Evolutionary conservation across 352 stramenopile genomes (phyloP).

Genomic region (Pythium oligandrum): DNA sequence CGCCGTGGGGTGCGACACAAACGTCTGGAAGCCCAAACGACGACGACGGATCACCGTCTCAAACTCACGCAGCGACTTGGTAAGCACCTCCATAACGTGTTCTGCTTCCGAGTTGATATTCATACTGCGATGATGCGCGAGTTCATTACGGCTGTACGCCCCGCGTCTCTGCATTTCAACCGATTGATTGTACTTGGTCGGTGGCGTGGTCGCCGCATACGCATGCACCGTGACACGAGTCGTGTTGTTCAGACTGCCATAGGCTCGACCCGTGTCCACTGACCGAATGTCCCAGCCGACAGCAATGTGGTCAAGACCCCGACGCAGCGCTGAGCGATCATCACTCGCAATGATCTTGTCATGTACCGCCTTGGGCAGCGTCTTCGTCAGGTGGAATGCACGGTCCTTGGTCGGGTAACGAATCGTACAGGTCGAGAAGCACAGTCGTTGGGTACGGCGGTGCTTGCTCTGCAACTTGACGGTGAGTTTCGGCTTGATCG

Average conservation of each 20-base stretch:
- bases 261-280: conserved; percentile 14
- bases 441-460: conserved; percentile 50
- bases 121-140: conserved; percentile 26
- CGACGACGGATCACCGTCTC: conserved; percentile 55
- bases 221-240: conserved; percentile 52
- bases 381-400: conserved; percentile 62
- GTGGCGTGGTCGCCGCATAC: conserved; percentile 45
- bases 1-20: conserved; percentile 51
- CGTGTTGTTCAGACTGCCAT: conserved; percentile 27
- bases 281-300: conserved; percentile 59
- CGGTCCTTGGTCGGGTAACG: conserved; percentile 37
- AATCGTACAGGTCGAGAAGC: conserved; percentile 41
- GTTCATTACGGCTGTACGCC: conserved; percentile 19
- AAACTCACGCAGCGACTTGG: conserved; percentile 43
- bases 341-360: conserved; percentile 42
- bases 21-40: conserved; percentile 63
- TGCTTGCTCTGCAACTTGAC: conserved; percentile 16
- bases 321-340: conserved; percentile 46
- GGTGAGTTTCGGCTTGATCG: conserved; percentile 17
- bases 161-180: conserved; percentile 14
- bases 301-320: conserved; percentile 49
- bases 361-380: conserved; percentile 44
- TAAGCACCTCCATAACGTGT: conserved; percentile 37
- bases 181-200: conserved; percentile 26
- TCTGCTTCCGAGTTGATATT: conserved; percentile 47